Evolutionary conservation across 169 alveolate genomes (phyloP), one percentile per base, ranked within the genome.

Genomic region (Cytauxzoon felis): DNA sequence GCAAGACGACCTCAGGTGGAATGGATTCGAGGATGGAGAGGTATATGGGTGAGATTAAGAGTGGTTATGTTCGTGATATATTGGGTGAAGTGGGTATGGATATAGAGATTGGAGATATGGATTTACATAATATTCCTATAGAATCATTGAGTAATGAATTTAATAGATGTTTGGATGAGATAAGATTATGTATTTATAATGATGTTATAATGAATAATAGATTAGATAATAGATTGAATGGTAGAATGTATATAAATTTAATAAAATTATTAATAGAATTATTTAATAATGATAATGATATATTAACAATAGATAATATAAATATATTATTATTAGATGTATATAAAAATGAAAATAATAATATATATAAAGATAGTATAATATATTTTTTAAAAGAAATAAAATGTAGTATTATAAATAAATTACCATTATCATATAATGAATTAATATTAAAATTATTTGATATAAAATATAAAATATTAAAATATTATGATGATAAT

Each of bases 201-300:
- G 82, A 71, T 52, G 63, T 76, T 0, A 67, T 71, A 16, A 30
- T 50, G 11, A 53, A 71, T 51, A 56, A 67, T 27, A 60, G 43
- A 32, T 5, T 54, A 19, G 50, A 36, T 23, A 4, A 3, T 21
- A 73, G 63, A 4, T 45, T 71, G 36, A 71, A 62, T 43, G 82
- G 82, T 26, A 42, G 76, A n/a, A 71, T 71, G 82, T 58, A 61
- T 13, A 62, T 48, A 18, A 41, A 51, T 51, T 71, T 53, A 67
- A 51, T 71, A 27, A 61, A 42, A 60, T 50, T 27, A 24, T 59
- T 71, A 42, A 50, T 60, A 19, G 29, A 43, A 13, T 66, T 48
- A 61, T 71, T 60, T 42, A 71, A 71, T 53, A 13, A 7, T 21
- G 9, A 40, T 19, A 65, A 65, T 0, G 5, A n/a, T 16, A 3